These are phyloP conservation scores for Paraconiothyrium sp. DNA, from an alignment of 2,329 filamentous ascomycete genomes.

Conservation along the genomic window DNA sequence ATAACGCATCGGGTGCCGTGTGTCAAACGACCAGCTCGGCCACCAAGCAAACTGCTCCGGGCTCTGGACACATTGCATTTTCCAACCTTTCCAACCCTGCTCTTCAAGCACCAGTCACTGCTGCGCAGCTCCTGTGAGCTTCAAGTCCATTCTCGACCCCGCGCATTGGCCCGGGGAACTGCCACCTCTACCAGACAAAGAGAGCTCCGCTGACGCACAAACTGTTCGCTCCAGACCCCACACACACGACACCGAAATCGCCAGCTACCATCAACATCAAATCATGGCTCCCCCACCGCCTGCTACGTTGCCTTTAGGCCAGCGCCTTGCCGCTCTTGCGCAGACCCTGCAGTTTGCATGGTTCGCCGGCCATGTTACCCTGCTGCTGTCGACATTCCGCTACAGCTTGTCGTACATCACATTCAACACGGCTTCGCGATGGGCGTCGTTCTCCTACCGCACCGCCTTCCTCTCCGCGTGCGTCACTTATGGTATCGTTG, in stretches of 20 bases:
- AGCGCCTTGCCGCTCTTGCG: slow-evolving; percentile 80
- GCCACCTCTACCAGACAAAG: slow-evolving; percentile 18
- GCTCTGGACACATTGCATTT: slow-evolving; percentile 48
- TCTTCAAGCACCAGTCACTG: slow-evolving; percentile 23
- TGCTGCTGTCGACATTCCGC: slow-evolving; percentile 83
- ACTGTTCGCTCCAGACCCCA: slow-evolving; percentile 30
- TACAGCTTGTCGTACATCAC: slow-evolving; percentile 87
- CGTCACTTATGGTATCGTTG: slow-evolving; percentile 94
- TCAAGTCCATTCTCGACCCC: slow-evolving; percentile 15
- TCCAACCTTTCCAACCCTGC: slow-evolving; percentile 23
- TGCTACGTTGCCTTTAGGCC: slow-evolving; percentile 72
- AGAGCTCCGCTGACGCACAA: slow-evolving; percentile 40
- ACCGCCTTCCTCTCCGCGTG: slow-evolving; percentile 89
- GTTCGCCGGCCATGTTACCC: slow-evolving; percentile 78
- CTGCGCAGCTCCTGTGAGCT: slow-evolving; percentile 18
- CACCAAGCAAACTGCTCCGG: slow-evolving; percentile 23
- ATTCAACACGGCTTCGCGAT: slow-evolving; percentile 83
- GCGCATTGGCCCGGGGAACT: slow-evolving; percentile 30
- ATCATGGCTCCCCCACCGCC: slow-evolving; percentile 79
- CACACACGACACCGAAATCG: slow-evolving; percentile 35
- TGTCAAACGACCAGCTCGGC: slow-evolving; percentile 36
- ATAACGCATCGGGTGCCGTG: slow-evolving; percentile 39
- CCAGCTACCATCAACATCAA: slow-evolving; percentile 21
- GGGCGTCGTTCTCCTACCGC: slow-evolving; percentile 87
- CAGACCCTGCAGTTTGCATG: slow-evolving; percentile 91